Evolutionary conservation across 2,329 filamentous ascomycete species (phyloP).

Genomic region (Talaromyces verruculosus): DNA sequence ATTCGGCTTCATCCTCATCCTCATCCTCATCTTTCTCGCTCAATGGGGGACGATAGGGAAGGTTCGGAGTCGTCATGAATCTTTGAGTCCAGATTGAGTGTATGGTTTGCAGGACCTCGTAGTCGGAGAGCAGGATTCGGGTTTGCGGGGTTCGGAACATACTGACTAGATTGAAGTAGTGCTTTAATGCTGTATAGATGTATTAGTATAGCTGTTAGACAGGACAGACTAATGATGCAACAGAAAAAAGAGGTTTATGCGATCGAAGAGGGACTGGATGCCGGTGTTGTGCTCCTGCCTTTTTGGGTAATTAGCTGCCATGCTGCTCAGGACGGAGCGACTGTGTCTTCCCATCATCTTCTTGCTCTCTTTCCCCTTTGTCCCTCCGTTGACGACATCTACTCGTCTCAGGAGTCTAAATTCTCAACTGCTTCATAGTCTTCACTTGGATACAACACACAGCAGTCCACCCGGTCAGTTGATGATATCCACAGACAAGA

Average conservation of each 20-base stretch:
- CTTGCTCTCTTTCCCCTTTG: background rate
- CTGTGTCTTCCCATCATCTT: background rate
- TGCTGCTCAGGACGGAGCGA: slow-evolving; percentile 4
- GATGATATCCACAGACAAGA: background rate
- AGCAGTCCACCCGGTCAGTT: background rate
- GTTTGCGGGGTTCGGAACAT: slow-evolving; percentile 18
- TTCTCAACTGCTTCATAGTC: background rate
- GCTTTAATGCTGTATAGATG: background rate
- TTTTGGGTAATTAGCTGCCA: slow-evolving; percentile 14
- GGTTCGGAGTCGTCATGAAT: background rate
- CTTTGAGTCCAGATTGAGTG: slow-evolving; percentile 8
- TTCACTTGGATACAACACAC: background rate
- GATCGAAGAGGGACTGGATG: background rate
- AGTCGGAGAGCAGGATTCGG: slow-evolving; percentile 12
- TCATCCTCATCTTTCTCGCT: background rate
- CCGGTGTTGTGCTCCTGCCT: slow-evolving; percentile 13
- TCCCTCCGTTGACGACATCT: background rate
- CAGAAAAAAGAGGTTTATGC: background rate
- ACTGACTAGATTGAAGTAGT: background rate
- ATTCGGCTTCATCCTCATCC: background rate
- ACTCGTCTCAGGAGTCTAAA: background rate
- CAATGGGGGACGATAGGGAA: background rate
- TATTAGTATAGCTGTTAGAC: background rate
- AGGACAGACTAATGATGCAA: background rate
- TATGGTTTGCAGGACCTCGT: slow-evolving; percentile 13